Base-by-base conservation (phyloP, 2,329 filamentous ascomycete species). In the Thelonectria blattea region DNA sequence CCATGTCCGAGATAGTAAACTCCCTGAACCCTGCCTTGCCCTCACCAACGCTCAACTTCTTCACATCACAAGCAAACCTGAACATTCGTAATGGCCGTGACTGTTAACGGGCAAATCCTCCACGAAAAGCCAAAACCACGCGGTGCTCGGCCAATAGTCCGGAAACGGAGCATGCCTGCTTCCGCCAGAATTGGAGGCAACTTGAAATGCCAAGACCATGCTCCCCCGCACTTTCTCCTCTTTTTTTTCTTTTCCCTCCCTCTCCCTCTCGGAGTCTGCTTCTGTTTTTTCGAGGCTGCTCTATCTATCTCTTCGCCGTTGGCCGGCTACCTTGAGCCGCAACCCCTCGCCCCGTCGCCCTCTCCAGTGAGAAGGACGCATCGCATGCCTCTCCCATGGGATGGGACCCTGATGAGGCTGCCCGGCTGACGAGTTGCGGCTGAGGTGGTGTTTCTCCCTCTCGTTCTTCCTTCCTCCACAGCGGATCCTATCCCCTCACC, bases 161-260 rank as follows among this genome's bases (percentile, higher is more conserved):
- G 34, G 32, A 56, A 52, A 55, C 53, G 58, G 52, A 60, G 47
- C 52, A 24, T 52, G 47, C 55, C 52, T 56, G 42, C 22, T 47
- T 45, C 46, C 41, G 20, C 34, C 37, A 43, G 50, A 20, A 22
- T 46, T 45, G 46, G 58, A 56, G 52, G 24, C 32, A 32, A 43
- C 20, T 20, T 56, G 18, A 48, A 45, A 22, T 47, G 24, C 34
- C 47, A 34, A 22, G 51, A 32, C 47, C 24, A 18, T 46, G 12
- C 37, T 56, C 55, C 50, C 63, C 65, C 65, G 64, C 66, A 64
- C 52, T 68, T 61, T 24, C 37, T 39, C 37, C 53, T 41, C 24
- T 34, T 50, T 50, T n/a, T 56, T 41, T 46, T 18, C 24, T n/a
- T 39, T 43, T 20, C 17, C n/a, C 17, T 43, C 7, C 17, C n/a